Conservation (phyloP, 176 grass and related monocot genomes). For the Stipa capillata region DNA sequence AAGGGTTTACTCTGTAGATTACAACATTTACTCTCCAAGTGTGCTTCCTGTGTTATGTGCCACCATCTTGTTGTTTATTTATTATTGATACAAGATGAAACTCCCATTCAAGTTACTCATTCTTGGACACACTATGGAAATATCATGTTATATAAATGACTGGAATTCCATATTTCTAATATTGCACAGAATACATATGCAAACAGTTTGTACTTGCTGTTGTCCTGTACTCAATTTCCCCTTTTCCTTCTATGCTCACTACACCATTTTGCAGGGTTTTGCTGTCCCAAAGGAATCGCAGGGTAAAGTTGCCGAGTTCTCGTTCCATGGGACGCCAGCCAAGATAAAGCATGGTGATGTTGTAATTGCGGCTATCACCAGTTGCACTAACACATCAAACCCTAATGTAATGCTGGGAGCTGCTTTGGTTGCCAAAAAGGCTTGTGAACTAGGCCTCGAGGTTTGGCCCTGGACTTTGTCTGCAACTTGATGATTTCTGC, state of each 20-base stretch:
- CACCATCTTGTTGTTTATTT: neutral
- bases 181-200: neutral
- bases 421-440: slow-evolving; percentile 97
- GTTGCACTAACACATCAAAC: slow-evolving; percentile 99
- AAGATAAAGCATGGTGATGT: slow-evolving; percentile 93
- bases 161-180: neutral
- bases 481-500: neutral
- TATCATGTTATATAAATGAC: neutral
- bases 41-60: neutral
- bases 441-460: slow-evolving; percentile 94
- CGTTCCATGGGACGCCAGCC: slow-evolving; percentile 72
- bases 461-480: slow-evolving; percentile 23
- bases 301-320: slow-evolving; percentile 81
- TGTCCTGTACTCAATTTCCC: neutral
- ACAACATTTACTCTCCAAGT: neutral
- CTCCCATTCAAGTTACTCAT: neutral
- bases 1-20: neutral
- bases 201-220: neutral
- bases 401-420: slow-evolving; percentile 97
- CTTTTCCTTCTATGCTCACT: slow-evolving; percentile 13
- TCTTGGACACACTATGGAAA: neutral
- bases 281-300: slow-evolving; percentile 95
- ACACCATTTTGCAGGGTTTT: slow-evolving; percentile 63
- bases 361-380: slow-evolving; percentile 98
- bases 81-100: neutral